A percentile compares a stretch with the other conserved stretches of the same genome.
Conservation (phyloP, 1,284 basidiomycete genomes). For the Athelia psychrophila region DNA sequence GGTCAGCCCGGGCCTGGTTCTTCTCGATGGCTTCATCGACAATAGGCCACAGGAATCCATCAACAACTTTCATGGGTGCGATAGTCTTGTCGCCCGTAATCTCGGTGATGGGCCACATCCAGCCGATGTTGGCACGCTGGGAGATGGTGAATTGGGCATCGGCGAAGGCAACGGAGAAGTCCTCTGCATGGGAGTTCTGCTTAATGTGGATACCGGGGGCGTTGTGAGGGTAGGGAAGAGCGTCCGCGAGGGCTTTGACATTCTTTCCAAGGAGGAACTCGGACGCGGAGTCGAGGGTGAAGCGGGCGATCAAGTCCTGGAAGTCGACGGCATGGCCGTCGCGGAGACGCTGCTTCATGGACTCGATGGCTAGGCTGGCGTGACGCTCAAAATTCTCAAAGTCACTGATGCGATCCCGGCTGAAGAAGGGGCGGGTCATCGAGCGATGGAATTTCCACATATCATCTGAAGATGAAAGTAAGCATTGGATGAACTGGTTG, state of each 20-base stretch:
- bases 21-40: conserved; percentile 12
- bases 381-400: conserved; percentile 45
- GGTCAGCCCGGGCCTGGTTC: neutral
- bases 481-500: neutral
- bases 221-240: conserved; percentile 23
- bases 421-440: conserved; percentile 51
- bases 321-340: conserved; percentile 36
- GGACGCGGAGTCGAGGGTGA: conserved; percentile 53
- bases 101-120: conserved; percentile 37
- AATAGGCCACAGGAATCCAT: conserved; percentile 28
- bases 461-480: conserved; percentile 15
- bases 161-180: conserved; percentile 33
- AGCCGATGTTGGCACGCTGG: conserved; percentile 29
- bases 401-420: conserved; percentile 43
- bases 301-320: conserved; percentile 41
- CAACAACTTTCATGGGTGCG: conserved; percentile 35
- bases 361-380: conserved; percentile 26
- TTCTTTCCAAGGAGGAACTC: conserved; percentile 52
- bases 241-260: conserved; percentile 36
- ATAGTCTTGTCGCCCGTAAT: conserved; percentile 29
- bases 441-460: conserved; percentile 43
- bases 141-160: conserved; percentile 27
- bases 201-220: neutral
- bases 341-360: conserved; percentile 27
- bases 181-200: conserved; percentile 15